Base-by-base conservation (phyloP, 345 rosid genomes). In the Corchorus capsularis region DNA sequence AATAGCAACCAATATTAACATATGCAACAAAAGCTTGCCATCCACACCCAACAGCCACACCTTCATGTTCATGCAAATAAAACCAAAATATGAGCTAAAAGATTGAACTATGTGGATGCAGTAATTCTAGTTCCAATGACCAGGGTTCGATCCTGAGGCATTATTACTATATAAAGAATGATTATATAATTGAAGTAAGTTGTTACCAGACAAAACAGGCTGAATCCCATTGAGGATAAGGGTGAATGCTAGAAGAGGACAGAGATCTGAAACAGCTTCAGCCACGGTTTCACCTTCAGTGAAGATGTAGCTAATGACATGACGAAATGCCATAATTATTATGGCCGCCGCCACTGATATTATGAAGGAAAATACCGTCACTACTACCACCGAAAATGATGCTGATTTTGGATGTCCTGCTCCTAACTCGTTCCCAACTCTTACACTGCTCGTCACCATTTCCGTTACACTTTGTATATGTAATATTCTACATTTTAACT, bases 31-130 rank as follows among this genome's bases (percentile, higher is more conserved):
- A 86, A 19, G 85, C 74, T 86, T 89, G 96, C 96, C 97, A 91
- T 41, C 96, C 97, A 13, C 96, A 91, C 49, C 97, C 97, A 70
- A 93, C 96, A 47, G 95, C 95, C 70, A 89, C 95, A 50, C 97
- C 97, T 89, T 65, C 20, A 68, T 63, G 1, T 27, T 27, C 5
- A 35, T 5, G 1, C 2, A 35, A 3, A 12, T 6, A 14, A 34
- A 34, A 14, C 14, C 19, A 5, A 32, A 22, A 12, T 63, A 3
- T 63, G 50, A 20, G 69, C 27, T 27, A 27, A 27, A 65, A n/a
- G n/a, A 35, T 59, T 61, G 39, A 10, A 59, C 2, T 59, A 6
- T 2, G 43, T 39, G 0, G 43, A 39, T 27, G 1, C 1, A 27
- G 1, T 0, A 39, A 1, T 39, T 39, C 2, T 3, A 39, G 6